phyloP scores from a whole-genome alignment of 163 green algal genomes.

The Chloromonas sp. region DNA sequence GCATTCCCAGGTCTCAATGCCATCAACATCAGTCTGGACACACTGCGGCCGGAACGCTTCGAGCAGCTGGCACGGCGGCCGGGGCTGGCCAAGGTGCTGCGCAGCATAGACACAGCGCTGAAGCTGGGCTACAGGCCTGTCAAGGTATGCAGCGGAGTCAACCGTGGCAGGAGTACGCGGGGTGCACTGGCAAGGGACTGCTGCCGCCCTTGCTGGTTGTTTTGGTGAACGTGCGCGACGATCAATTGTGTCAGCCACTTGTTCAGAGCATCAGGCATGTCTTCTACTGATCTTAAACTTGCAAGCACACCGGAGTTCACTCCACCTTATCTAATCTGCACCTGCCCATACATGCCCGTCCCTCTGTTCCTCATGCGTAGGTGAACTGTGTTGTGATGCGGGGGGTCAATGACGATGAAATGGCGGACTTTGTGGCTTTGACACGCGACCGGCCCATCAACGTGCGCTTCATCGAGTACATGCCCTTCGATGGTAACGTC shows the following conservation, averaged over 20 bases:
- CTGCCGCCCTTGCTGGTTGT: neutral
- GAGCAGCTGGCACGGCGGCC: slow-evolving; percentile 76
- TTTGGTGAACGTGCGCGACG: neutral
- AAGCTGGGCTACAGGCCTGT: slow-evolving; percentile 77
- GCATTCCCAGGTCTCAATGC: slow-evolving; percentile 59
- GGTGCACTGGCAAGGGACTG: neutral
- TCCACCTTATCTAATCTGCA: too few relatives aligned
- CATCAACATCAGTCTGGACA: slow-evolving; percentile 96
- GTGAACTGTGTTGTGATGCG: slow-evolving; percentile 98
- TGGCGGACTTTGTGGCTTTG: slow-evolving; percentile 91
- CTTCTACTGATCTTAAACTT: too few relatives aligned
- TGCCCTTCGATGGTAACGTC: slow-evolving; percentile 99
- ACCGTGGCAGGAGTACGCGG: neutral
- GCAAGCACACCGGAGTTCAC: too few relatives aligned
- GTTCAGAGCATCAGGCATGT: too few relatives aligned
- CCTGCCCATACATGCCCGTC: too few relatives aligned
- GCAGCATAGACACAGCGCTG: slow-evolving; percentile 67
- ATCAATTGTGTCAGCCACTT: neutral
- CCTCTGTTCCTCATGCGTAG: slow-evolving; percentile 29
- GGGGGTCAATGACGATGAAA: slow-evolving; percentile 95
- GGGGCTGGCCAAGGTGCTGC: slow-evolving; percentile 75
- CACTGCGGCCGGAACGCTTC: slow-evolving; percentile 80
- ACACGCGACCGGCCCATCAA: slow-evolving; percentile 82
- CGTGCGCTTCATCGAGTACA: slow-evolving; percentile 99
- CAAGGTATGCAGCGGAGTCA: slow-evolving; percentile 48